These are phyloP conservation scores for Oryza longistaminata DNA, from an alignment of 176 grass and related monocot species.

Conservation along the genomic window DNA sequence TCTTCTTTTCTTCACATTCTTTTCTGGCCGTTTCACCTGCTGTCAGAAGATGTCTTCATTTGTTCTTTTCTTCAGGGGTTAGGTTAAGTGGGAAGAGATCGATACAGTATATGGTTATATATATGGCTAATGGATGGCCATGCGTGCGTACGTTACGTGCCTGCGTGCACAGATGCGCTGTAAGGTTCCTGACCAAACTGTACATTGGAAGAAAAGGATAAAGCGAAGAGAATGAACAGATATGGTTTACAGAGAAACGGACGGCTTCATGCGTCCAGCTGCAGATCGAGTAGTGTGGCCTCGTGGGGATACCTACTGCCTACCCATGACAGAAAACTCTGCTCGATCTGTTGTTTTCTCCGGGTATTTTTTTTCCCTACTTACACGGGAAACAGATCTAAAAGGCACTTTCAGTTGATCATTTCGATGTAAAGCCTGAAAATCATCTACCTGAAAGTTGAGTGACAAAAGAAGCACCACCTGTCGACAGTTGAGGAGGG, in stretches of 20 bases:
- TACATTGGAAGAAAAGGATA: conserved; percentile 28
- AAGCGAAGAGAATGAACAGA: conserved; percentile 33
- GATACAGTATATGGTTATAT: conserved; percentile 21
- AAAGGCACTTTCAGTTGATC: conserved; percentile 24
- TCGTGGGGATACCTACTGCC: neutral
- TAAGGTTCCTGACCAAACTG: conserved; percentile 39
- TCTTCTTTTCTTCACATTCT: conserved; percentile 32
- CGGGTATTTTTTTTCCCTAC: neutral
- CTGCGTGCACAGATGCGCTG: conserved; percentile 28
- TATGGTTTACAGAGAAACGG: conserved; percentile 34
- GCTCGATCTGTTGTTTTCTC: neutral
- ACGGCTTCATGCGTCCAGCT: conserved; percentile 28
- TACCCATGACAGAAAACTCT: neutral
- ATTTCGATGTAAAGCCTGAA: conserved; percentile 9
- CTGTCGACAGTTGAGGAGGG: neutral
- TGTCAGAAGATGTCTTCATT: conserved; percentile 27
- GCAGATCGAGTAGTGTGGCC: neutral
- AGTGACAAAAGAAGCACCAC: neutral
- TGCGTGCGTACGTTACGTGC: neutral
- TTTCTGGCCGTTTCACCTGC: conserved; percentile 30
- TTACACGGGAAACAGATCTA: conserved; percentile 14
- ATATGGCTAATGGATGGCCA: neutral
- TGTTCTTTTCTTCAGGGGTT: conserved; percentile 19
- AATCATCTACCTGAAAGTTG: conserved; percentile 2
- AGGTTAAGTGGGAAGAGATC: conserved; percentile 40